These are phyloP conservation scores for Butyriboletus loyo DNA, from an alignment of 768 basidiomycete species.

Conservation along the genomic window DNA sequence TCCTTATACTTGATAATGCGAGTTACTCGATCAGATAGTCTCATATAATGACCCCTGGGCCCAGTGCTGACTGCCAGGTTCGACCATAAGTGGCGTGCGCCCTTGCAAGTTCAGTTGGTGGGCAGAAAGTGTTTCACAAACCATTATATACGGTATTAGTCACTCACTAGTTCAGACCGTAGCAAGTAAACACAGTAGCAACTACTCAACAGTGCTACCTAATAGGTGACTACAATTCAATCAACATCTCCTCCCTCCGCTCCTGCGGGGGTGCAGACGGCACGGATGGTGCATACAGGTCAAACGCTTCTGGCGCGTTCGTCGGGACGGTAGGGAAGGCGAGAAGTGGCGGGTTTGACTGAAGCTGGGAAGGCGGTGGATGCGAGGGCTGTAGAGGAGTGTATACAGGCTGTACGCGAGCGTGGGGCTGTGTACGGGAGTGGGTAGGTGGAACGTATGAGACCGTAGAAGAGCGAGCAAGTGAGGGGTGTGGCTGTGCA, in stretches of 20 bases:
- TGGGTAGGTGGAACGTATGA: conserved; percentile 14
- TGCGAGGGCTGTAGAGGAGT: conserved; percentile 7
- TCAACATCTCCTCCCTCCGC: conserved; percentile 58
- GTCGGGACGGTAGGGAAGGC: conserved; percentile 69
- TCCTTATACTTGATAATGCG: neutral
- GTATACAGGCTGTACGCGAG: conserved; percentile 5
- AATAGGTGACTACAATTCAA: conserved; percentile 33
- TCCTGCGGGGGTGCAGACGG: conserved; percentile 50
- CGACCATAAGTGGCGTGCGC: neutral
- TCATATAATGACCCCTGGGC: too few relatives aligned
- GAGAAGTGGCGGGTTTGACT: conserved; percentile 38
- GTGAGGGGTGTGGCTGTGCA: conserved; percentile 14
- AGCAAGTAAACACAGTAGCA: neutral
- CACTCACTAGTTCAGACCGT: neutral
- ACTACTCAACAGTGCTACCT: neutral
- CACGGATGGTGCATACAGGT: conserved; percentile 47
- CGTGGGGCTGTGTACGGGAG: conserved; percentile 2
- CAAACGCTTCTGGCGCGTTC: conserved; percentile 50
- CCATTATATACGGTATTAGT: neutral
- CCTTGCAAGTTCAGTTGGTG: neutral
- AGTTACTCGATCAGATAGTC: neutral
- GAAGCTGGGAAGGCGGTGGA: conserved; percentile 13
- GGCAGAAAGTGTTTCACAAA: neutral
- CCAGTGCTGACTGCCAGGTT: too few relatives aligned
- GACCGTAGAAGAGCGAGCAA: conserved; percentile 24